Evolutionary conservation across 352 stramenopile species (phyloP).

Genomic region (Albugo laibachii): DNA sequence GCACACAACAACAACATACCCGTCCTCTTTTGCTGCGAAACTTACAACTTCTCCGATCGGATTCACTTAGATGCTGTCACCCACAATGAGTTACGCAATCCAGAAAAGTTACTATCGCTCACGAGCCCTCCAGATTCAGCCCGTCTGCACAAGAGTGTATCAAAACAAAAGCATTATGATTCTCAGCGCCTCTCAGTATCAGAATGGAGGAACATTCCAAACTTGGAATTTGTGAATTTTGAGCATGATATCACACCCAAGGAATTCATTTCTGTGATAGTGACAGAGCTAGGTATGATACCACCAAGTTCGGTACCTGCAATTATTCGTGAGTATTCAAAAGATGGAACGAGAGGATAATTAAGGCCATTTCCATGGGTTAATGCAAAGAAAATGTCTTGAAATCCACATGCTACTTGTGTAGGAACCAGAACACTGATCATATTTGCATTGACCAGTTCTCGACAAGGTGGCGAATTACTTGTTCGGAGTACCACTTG

Average conservation of each 20-base stretch:
- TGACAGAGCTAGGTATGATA: conserved; percentile 96
- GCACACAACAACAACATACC: conserved; percentile 85
- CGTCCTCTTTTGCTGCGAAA: conserved; percentile 96
- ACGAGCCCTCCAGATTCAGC: not conserved
- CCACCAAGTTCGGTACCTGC: conserved; percentile 94
- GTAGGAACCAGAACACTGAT: too few relatives aligned
- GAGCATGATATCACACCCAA: conserved; percentile 93
- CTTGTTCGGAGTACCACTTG: too few relatives aligned
- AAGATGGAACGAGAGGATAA: conserved; percentile 13
- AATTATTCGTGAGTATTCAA: conserved; percentile 87
- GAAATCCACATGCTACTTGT: too few relatives aligned
- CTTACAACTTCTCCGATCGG: conserved; percentile 93
- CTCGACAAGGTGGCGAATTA: too few relatives aligned
- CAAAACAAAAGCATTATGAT: not conserved
- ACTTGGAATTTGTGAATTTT: conserved; percentile 75
- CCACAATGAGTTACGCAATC: conserved; percentile 94
- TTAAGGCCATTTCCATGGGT: conserved; percentile 7
- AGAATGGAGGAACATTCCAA: conserved; percentile 50
- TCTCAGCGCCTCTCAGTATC: conserved; percentile 38
- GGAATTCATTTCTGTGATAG: conserved; percentile 91
- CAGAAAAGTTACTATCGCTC: conserved; percentile 58
- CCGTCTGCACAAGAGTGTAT: not conserved
- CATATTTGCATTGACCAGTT: too few relatives aligned
- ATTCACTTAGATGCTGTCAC: conserved; percentile 97
- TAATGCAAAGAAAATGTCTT: not conserved